Evolutionary conservation across 2,329 filamentous ascomycete genomes (phyloP).

Genomic region (Fusarium keratoplasticum): DNA sequence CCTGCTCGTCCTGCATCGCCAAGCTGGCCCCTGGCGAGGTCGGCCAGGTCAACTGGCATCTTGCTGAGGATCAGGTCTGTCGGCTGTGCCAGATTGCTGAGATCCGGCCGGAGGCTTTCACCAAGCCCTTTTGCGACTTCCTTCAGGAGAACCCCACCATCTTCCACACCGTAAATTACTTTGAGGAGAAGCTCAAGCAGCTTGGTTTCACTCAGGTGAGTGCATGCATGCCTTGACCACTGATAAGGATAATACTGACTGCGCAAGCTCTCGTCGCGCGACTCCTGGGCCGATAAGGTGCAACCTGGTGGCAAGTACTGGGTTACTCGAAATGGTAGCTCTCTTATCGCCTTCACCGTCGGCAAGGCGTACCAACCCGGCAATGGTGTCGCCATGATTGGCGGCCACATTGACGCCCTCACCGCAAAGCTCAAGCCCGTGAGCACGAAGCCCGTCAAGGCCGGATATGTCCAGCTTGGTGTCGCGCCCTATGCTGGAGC

Average conservation of each 20-base stretch:
- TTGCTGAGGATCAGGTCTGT: constrained; percentile 44
- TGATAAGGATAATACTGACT: constrained; percentile 22
- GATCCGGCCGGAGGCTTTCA: constrained; percentile 73
- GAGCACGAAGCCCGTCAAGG: constrained; percentile 83
- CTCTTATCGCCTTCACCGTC: constrained; percentile 86
- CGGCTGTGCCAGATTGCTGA: constrained; percentile 53
- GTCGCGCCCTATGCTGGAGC: constrained; percentile 93
- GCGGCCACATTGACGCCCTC: constrained; percentile 92
- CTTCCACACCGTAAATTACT: constrained; percentile 88
- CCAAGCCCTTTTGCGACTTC: constrained; percentile 87
- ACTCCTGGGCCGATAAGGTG: constrained; percentile 79
- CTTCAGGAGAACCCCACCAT: constrained; percentile 91
- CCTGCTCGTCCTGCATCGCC: constrained; percentile 55
- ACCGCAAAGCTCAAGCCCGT: constrained; percentile 93
- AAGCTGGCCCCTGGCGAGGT: constrained; percentile 46
- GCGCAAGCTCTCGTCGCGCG: constrained; percentile 77
- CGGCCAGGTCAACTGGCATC: constrained; percentile 48
- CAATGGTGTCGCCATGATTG: constrained; percentile 88
- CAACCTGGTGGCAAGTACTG: constrained; percentile 89
- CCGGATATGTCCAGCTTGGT: constrained; percentile 88
- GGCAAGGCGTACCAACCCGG: constrained; percentile 85
- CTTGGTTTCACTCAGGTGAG: constrained; percentile 79
- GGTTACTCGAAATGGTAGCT: constrained; percentile 85
- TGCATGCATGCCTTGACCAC: constrained; percentile 5
- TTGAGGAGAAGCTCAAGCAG: constrained; percentile 77